Percentiles rank a stretch among this genome's conserved stretches.
phyloP scores from a whole-genome alignment of 2,329 filamentous ascomycete genomes.

The Exophiala dermatitidis region DNA sequence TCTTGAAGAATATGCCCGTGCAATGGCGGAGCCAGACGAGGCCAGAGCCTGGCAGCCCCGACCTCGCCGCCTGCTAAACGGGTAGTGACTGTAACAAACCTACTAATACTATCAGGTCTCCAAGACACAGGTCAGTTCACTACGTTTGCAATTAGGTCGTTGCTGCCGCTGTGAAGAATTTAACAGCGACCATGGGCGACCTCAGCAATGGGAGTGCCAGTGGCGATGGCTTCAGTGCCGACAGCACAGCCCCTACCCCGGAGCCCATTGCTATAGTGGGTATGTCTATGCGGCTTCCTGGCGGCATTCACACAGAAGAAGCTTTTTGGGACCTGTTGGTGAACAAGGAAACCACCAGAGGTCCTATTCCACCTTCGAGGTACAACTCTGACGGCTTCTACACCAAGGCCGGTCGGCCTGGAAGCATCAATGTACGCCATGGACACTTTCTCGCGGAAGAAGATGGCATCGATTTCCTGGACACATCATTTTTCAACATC shows the following conservation, averaged over 20 bases:
- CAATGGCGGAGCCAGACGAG: too few relatives aligned
- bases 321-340: conserved; percentile 8
- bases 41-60: too few relatives aligned
- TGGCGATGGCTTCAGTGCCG: not conserved
- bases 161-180: not conserved
- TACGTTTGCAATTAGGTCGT: too few relatives aligned
- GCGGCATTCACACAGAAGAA: not conserved
- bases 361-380: not conserved
- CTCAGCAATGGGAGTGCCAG: not conserved
- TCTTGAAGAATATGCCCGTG: too few relatives aligned
- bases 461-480: conserved; percentile 1
- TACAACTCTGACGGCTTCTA: conserved; percentile 9
- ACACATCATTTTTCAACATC: conserved; percentile 12
- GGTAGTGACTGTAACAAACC: too few relatives aligned
- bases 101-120: too few relatives aligned
- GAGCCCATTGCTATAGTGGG: conserved; percentile 16
- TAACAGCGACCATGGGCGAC: not conserved
- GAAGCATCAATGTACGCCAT: conserved; percentile 6
- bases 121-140: too few relatives aligned
- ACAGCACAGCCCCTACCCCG: not conserved
- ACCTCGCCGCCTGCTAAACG: too few relatives aligned
- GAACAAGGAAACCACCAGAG: not conserved
- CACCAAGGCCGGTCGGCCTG: conserved; percentile 8
- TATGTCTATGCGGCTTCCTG: conserved; percentile 12
- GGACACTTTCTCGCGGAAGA: conserved; percentile 10